Evolutionary conservation across 306 rosid species (phyloP), one percentile per base, ranked within the genome.

Genomic region (Glycine soja): DNA sequence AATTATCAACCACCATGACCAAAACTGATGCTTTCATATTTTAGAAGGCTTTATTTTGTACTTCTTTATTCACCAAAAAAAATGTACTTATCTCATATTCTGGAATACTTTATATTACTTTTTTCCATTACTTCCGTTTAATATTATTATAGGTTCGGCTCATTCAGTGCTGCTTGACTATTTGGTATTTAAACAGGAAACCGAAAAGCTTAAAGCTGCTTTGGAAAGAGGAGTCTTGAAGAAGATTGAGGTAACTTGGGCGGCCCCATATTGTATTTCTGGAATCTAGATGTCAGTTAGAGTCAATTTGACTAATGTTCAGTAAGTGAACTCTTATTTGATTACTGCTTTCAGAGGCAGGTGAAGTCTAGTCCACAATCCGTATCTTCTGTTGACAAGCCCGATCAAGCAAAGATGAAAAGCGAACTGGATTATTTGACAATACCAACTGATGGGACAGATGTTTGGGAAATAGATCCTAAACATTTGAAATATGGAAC

Each of bases 381-480:
- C 58, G 76, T 30, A 63, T 78, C 97, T 87, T 85, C 93, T 74
- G 86, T 80, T 48, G 81, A 80, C 2, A 85, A 90, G 69, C 80
- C 15, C 2, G 30, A 24, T 24, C 30, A 24, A 24, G 30, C 30
- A 72, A 66, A 16, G 76, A 24, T 87, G 80, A 96, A 93, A 86
- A 59, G 78, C 70, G 94, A 92, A 79, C 72, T 89, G 69, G 89
- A 87, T 65, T 87, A 88, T 53, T 85, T 96, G 82, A 75, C 79
- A 62, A 93, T 96, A 78, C 99, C 98, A 50, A 85, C 87, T 45
- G 99, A 93, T 80, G 99, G 97, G 77, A 90, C 87, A 32, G 97
- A 93, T 84, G 99, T 96, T 83, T 96, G 98, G 98, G 99, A 96
- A 85, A 90, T 96, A 83, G 91, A 93, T 89, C 90, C 92, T 53